These are phyloP conservation scores for Lignosus rhinocerotis DNA, from an alignment of 1,284 basidiomycete species.

Conservation along the genomic window DNA sequence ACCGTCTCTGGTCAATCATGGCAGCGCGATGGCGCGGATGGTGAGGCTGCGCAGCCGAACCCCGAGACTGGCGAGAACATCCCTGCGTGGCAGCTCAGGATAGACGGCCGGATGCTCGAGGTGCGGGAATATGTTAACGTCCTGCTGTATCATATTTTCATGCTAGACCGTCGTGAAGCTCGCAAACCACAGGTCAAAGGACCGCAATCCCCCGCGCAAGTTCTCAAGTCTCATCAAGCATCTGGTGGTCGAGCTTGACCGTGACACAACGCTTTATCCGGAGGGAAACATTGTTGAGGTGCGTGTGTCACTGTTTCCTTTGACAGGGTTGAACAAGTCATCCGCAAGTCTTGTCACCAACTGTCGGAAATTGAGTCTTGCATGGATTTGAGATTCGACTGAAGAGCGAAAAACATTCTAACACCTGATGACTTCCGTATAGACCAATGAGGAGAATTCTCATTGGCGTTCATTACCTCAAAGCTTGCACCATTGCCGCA, in stretches of 20 bases:
- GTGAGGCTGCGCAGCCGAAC: conserved; percentile 40
- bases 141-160: neutral
- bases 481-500: no score
- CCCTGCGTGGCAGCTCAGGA: conserved; percentile 87
- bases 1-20: conserved; percentile 85
- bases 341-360: no score
- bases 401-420: no score
- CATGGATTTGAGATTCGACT: no score
- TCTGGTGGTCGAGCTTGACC: conserved; percentile 85
- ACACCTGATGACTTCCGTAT: no score
- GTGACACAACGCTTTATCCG: conserved; percentile 81
- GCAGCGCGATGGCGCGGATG: conserved; percentile 43
- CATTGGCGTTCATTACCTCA: no score
- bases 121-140: conserved; percentile 39
- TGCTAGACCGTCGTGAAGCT: conserved; percentile 36
- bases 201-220: conserved; percentile 70
- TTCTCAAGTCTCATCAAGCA: conserved; percentile 88
- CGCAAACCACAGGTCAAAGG: conserved; percentile 63
- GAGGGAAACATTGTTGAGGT: conserved; percentile 83
- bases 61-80: conserved; percentile 73
- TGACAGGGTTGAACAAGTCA: no score
- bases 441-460: no score
- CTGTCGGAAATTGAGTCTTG: no score
- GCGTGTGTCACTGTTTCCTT: conserved; percentile 15
- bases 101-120: conserved; percentile 88